Percentiles rank a stretch among this genome's conserved stretches.
These are phyloP conservation scores for Pestalotiopsis sp. DNA, from an alignment of 2,329 filamentous ascomycete genomes.

Conservation along the genomic window DNA sequence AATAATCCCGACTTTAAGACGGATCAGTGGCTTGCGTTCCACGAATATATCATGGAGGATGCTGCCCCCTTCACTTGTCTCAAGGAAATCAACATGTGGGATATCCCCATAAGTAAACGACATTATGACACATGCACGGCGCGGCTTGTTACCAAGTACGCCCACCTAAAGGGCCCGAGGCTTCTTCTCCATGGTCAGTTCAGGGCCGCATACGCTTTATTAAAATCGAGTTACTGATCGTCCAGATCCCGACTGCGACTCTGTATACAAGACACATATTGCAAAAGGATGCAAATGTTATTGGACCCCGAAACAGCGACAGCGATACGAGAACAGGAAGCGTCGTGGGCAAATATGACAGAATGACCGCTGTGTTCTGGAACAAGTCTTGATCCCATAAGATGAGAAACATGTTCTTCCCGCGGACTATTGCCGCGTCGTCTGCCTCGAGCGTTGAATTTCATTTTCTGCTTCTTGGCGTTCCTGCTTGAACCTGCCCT, in stretches of 20 bases:
- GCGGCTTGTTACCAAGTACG: background rate
- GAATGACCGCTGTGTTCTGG: background rate
- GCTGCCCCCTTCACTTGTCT: background rate
- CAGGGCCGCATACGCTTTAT: background rate
- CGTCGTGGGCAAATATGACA: conserved; percentile 1
- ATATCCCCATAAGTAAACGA: background rate
- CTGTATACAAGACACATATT: background rate
- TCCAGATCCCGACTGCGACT: conserved; percentile 2
- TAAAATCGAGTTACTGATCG: background rate
- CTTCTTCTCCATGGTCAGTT: background rate
- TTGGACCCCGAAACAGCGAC: background rate
- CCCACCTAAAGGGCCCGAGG: too few relatives aligned
- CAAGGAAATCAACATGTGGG: background rate
- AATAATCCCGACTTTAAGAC: background rate
- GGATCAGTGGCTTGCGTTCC: background rate
- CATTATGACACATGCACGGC: background rate
- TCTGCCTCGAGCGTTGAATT: background rate
- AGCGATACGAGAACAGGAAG: conserved; percentile 3
- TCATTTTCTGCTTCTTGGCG: background rate
- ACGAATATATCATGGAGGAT: background rate
- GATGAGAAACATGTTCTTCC: background rate
- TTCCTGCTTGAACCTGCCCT: background rate
- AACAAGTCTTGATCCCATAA: too few relatives aligned
- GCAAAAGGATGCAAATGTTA: background rate
- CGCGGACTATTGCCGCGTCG: background rate